Base-by-base conservation (phyloP, 495 filamentous ascomycete species). In the Niebla homalea region DNA sequence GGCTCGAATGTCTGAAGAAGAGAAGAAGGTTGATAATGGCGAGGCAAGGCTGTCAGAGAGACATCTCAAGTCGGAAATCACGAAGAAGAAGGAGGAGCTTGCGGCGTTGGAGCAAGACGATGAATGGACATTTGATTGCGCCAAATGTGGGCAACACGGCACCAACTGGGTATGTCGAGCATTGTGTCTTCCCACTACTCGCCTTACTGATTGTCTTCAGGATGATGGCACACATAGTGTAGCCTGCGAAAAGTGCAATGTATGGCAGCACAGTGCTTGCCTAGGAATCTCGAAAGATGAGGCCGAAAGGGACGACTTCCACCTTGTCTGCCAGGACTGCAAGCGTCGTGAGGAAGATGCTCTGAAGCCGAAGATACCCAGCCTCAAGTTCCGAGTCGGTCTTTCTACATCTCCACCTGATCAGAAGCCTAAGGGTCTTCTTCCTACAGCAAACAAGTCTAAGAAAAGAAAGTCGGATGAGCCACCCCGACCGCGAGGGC, bases 191-290 rank as follows among this genome's bases (percentile, higher is more conserved):
- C 22, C 10, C 23, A 29, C 12, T 36, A n/a, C 23, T 49, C 37
- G 14, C 16, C 43, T 46, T 14, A 53, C 36, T 49, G 21, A 40
- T 36, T 41, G 8, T 43, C 35, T 50, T 3, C 51, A 82, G 76
- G 90, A 96, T 56, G 92, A 96, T 57, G 92, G 92, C 43, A 81
- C 85, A 2, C 87, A 94, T 62, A 94, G 85, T 61, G 78, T 98
- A 51, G 83, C 89, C n/a, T 98, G 92, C 62, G 92, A 97, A 59
- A 81, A 74, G 43, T 98, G 92, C 72, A 92, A 84, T 61, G 81
- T 94, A 18, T 98, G 92, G 92, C 90, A 96, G 61, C 92, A 96
- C 58, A 90, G 85, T 70, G 83, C 81, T 43, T 98, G 92, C 59
- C 78, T 94, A 44, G 84, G 80, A 26, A 85, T 97, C 50, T 73